A percentile compares a stretch with the other conserved stretches of the same genome.
These are phyloP conservation scores for Corymbia maculata DNA, from an alignment of 345 rosid species.

Conservation along the genomic window DNA sequence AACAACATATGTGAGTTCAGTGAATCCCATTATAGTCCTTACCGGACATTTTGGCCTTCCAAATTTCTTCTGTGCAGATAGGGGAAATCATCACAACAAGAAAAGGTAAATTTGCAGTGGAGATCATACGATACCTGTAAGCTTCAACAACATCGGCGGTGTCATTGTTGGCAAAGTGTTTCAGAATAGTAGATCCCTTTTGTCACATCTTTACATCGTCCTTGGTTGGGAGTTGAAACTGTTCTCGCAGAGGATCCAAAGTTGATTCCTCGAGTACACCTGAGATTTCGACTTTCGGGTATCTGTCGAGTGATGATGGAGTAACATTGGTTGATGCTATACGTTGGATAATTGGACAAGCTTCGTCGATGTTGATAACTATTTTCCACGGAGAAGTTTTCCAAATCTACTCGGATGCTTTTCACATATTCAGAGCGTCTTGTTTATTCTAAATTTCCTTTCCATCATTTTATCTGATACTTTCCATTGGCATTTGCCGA, in stretches of 20 bases:
- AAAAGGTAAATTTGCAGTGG: slow-evolving; percentile 77
- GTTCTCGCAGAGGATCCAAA: neutral
- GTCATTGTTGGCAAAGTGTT: neutral
- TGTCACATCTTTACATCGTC: neutral
- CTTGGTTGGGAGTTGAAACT: neutral
- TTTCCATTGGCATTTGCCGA: neutral
- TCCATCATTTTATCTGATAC: neutral
- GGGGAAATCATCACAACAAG: slow-evolving; percentile 72
- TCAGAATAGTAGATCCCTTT: neutral
- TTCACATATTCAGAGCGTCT: neutral
- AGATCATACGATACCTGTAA: slow-evolving; percentile 62
- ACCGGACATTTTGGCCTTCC: neutral
- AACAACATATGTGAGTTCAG: neutral
- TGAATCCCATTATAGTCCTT: neutral
- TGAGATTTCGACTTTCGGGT: neutral
- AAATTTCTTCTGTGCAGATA: slow-evolving; percentile 26
- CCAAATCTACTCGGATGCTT: neutral
- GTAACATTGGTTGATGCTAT: neutral
- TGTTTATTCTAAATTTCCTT: neutral
- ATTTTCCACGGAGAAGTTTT: neutral
- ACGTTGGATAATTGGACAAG: neutral
- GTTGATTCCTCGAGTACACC: neutral
- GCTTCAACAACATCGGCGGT: neutral
- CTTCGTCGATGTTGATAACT: neutral
- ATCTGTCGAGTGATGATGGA: neutral